Base-by-base conservation (phyloP, 2,329 filamentous ascomycete genomes). In the Epichloe coenophiala region DNA sequence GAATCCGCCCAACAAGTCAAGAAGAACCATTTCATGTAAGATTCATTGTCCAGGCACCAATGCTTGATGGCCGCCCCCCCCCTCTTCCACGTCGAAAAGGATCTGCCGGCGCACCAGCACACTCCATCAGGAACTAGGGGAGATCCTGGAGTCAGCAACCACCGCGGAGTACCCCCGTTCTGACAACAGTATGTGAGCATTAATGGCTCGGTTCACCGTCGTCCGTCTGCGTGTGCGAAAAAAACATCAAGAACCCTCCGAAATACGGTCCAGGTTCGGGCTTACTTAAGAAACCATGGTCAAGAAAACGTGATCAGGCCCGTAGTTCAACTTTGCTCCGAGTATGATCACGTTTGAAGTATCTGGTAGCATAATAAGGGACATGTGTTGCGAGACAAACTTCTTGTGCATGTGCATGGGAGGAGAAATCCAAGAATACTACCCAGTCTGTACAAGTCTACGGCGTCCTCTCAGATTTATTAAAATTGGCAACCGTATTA, bases 261-360 rank as follows among this genome's bases (percentile, higher is more conserved):
- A 47, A 47, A 47, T 19, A 38, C 5, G n/a, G 4, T 46, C 27
- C 45, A 39, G 17, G 33, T n/a, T 38, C 17, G 12, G 17, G 9
- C 3, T 11, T 21, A 21, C 17, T 11, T 27, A 13, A 21, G 42
- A 12, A n/a, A 17, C 9, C 13, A 13, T 13, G 13, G 5, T 45
- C 5, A n/a, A 45, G 42, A 31, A 45, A 45, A 2, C 2, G 42
- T 21, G n/a, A 15, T 45, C 19, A 31, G 23, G 42, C 23, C 27
- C 15, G 23, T 17, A 12, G 36, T 12, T 35, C 46, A 27, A 19
- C n/a, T 39, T 1, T 15, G 46, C 37, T n/a, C 33, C 39, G 40
- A 49, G 37, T 41, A 49, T 37, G 19, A 23, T 17, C 12, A 19
- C 23, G 36, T 50, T 50, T 50, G 48, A 50, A 40, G 48, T 41